phyloP scores from a whole-genome alignment of 768 basidiomycete species.

The Gautieria morchelliformis region DNA sequence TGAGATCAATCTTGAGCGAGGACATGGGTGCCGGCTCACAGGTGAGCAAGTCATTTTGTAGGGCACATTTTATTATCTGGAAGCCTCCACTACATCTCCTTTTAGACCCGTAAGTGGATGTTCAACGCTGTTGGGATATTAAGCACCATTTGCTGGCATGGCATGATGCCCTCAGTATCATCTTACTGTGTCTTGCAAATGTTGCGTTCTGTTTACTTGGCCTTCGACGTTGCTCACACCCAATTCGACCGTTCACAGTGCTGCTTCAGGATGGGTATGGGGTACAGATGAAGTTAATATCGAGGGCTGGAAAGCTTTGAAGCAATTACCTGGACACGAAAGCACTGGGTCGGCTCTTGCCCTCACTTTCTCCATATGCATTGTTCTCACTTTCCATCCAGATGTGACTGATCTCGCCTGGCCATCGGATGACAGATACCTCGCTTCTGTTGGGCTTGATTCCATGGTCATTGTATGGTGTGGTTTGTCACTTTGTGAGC shows the following conservation, averaged over 20 bases:
- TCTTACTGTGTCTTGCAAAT: too few species aligned
- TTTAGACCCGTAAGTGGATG: constrained; percentile 75
- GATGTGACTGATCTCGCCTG: constrained; percentile 95
- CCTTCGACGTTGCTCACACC: background rate
- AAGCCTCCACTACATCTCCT: too few species aligned
- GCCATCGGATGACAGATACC: constrained; percentile 85
- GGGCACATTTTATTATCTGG: too few species aligned
- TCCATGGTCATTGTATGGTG: constrained; percentile 91
- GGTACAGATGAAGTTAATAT: constrained; percentile 93
- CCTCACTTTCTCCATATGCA: background rate
- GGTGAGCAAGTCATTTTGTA: too few species aligned
- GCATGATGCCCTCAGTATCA: too few species aligned
- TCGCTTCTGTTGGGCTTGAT: constrained; percentile 91
- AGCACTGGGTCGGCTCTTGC: constrained; percentile 51
- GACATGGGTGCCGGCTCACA: too few species aligned
- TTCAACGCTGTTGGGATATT: background rate
- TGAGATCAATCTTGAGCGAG: too few species aligned
- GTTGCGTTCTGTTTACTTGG: too few species aligned
- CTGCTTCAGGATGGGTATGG: constrained; percentile 80
- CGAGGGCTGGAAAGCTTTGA: constrained; percentile 94
- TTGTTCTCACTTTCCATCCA: constrained; percentile 22
- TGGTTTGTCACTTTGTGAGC: constrained; percentile 77
- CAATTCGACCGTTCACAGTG: constrained; percentile 32
- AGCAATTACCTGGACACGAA: constrained; percentile 86
- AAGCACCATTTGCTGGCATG: background rate